phyloP scores from a whole-genome alignment of 108 stramenopile genomes.

The Bacterosira constricta region DNA sequence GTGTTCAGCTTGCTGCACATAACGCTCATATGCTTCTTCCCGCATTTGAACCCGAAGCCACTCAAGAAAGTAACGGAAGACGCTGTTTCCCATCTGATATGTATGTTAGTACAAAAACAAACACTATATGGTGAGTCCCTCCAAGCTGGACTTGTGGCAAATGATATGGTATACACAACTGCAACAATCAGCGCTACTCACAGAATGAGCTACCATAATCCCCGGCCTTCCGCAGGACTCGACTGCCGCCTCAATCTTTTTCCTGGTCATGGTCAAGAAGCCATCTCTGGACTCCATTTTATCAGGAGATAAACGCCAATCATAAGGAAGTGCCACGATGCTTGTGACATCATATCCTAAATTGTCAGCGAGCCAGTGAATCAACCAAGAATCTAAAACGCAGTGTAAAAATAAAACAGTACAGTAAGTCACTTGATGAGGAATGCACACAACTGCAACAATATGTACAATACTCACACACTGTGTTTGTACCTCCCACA shows the following conservation, averaged over 20 bases:
- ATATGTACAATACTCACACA: too few species aligned
- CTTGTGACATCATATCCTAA: constrained; percentile 84
- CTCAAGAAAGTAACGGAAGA: constrained; percentile 86
- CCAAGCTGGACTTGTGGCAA: too few species aligned
- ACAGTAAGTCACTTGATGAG: too few species aligned
- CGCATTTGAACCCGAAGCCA: constrained; percentile 80
- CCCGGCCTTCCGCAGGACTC: constrained; percentile 71
- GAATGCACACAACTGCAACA: too few species aligned
- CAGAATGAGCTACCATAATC: constrained; percentile 88
- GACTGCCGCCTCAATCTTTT: constrained; percentile 73
- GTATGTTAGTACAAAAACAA: too few species aligned
- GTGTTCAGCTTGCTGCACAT: constrained; percentile 48
- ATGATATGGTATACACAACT: neutral
- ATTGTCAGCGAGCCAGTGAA: constrained; percentile 86
- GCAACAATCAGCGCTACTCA: constrained; percentile 26
- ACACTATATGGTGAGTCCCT: too few species aligned
- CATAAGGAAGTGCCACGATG: constrained; percentile 85
- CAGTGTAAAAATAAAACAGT: too few species aligned
- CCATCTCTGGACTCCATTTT: constrained; percentile 64
- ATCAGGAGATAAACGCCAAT: constrained; percentile 83
- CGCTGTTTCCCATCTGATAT: constrained; percentile 68
- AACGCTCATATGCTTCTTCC: constrained; percentile 69
- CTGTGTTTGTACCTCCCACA: constrained; percentile 83
- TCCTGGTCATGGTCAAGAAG: constrained; percentile 15
- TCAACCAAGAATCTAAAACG: too few species aligned